Base-by-base conservation (phyloP, 345 rosid genomes). In the Abelmoschus esculentus region DNA sequence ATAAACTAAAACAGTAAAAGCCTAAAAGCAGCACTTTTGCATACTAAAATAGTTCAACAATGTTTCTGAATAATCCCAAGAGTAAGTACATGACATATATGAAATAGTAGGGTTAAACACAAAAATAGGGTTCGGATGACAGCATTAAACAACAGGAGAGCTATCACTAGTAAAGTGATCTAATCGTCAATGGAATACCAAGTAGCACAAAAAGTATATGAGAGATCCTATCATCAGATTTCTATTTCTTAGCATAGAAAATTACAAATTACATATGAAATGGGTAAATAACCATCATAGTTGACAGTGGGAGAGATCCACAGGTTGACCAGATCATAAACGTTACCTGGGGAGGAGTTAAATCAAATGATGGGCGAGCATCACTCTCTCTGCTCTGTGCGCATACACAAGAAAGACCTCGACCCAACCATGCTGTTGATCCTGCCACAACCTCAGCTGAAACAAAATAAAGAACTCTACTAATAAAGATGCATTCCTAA, bases 391-490 rank as follows among this genome's bases (percentile, higher is more conserved):
- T 83, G 76, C 96, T 87, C 83, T 95, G 99, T 72, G 85, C 99
- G 75, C 99, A 95, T 67, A 95, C 99, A 71, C 99, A 95, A 46
- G 99, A 95, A 82, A 95, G 93, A 59, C 99, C 98, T 73, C 97
- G 85, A 53, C 97, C 99, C 71, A 91, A 84, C 97, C 97, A 91
- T 34, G 99, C 99, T 65, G 99, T 91, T 13, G 99, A 95, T 81
- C 99, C 99, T 72, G 92, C 97, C 70, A 90, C 99, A 82, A 77
- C 99, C 83, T 95, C 99, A 82, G 96, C 99, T 91, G 91, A 73
- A 82, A 77, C 80, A 85, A 76, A 74, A 80, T 62, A 81, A 60
- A 82, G 78, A 40, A 49, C 60, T 50, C 22, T 18, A 60, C 61
- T 61, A 71, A 66, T 73, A 28, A 84, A 80, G 72, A 54, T 36